Evolutionary conservation across 1,139 yeast species (phyloP), one percentile per base, ranked within the genome.

Genomic region (Kodamaea sp.): DNA sequence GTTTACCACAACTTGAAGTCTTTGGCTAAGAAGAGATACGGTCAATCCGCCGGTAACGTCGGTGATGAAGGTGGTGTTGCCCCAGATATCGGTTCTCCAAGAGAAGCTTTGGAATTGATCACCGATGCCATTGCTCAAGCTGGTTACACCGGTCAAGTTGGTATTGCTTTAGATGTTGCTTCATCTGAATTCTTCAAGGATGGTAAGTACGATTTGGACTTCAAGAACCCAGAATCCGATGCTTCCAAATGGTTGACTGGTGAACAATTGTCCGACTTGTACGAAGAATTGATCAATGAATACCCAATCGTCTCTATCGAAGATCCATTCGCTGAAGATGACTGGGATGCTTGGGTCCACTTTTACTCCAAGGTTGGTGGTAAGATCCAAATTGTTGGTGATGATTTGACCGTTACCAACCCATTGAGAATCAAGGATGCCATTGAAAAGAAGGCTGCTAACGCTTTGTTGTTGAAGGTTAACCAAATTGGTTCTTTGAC

Each of bases 31-130:
- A 81, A 85, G 81, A 78, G 74, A 69, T 90, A 89, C 81, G 97
- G 97, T 66, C 83, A 85, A 64, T 83, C 95, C 49, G 97, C 97
- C 60, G 97, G 96, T 74, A 90, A 90, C 76, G 97, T 90, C 65
- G 97, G 97, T 81, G 97, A 90, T 73, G 97, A 90, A 79, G 97
- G 97, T 82, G 97, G 97, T 79, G 96, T 90, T 77, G 97, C 97
- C 59, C 97, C 97, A 69, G 86, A 87, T 72, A 81, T 90, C 58
- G 78, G 83, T 53, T 79, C 95, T 57, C 89, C 97, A 63, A 86
- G 80, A 69, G 97, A 90, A 78, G 97, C 97, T 55, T 77, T 90
- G 57, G 96, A 89, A 74, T 83, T 90, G 68, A 87, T 90, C 67
- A 78, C 80, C 57, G 82, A 72, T 52, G 87, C 97, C 63, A 89